phyloP scores from a whole-genome alignment of 1,284 basidiomycete species.

The Porogramme epimiltina region DNA sequence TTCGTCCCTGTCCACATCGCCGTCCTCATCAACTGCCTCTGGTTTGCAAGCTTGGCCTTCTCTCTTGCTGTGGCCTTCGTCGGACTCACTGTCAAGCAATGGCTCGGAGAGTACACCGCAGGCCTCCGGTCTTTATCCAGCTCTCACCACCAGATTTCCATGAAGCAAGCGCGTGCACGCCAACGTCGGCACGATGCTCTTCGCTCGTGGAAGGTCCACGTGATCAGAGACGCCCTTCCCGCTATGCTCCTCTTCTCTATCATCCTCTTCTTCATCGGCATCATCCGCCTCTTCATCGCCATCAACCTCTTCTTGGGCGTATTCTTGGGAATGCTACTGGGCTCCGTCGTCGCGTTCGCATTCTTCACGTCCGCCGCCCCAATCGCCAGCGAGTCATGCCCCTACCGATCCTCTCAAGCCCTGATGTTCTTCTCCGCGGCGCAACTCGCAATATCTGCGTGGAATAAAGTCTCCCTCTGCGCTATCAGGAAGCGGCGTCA shows the following conservation, averaged over 20 bases:
- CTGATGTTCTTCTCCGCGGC: slow-evolving; percentile 3
- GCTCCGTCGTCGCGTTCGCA: slow-evolving; percentile 5
- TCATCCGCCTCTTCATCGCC: slow-evolving; percentile 21
- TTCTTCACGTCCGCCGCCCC: slow-evolving; percentile 3
- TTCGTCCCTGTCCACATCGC: slow-evolving; percentile 1
- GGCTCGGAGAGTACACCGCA: slow-evolving; percentile 1
- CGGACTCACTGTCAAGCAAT: slow-evolving; percentile 5
- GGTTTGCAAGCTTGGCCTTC: slow-evolving; percentile 6
- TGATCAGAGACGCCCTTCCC: slow-evolving; percentile 24
- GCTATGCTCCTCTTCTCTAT: slow-evolving; percentile 25
- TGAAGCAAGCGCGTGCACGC: slow-evolving; percentile 12
- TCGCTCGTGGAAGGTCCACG: slow-evolving; percentile 21
- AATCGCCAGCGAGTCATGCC: background rate
- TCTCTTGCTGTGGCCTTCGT: slow-evolving; percentile 2
- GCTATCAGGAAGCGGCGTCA: background rate
- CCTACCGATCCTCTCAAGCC: slow-evolving; percentile 25
- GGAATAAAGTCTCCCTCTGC: too few species aligned
- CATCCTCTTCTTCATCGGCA: slow-evolving; percentile 20
- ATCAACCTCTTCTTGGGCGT: slow-evolving; percentile 18
- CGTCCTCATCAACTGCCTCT: background rate
- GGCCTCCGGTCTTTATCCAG: background rate
- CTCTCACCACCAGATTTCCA: slow-evolving; percentile 2
- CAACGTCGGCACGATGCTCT: slow-evolving; percentile 27
- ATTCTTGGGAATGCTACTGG: slow-evolving; percentile 11
- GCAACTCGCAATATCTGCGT: background rate